phyloP scores from a whole-genome alignment of 2,329 filamentous ascomycete species.

The Dactylellina drechsleri region DNA sequence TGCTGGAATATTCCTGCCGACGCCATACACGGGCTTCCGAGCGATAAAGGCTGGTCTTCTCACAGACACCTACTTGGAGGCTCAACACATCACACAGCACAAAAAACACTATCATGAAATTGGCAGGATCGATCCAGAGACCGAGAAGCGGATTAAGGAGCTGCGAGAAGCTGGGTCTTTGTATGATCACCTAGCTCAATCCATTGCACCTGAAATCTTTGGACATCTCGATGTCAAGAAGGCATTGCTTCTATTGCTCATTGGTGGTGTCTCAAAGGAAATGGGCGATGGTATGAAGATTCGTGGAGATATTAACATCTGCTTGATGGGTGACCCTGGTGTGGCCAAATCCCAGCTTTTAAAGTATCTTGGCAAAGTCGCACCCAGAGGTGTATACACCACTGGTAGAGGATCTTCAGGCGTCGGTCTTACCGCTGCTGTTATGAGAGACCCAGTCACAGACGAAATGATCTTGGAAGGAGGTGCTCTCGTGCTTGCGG shows the following conservation, averaged over 20 bases:
- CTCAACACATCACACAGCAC: slow-evolving; percentile 91
- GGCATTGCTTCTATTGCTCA: slow-evolving; percentile 90
- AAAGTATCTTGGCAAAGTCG: slow-evolving; percentile 98
- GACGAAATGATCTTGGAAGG: slow-evolving; percentile 87
- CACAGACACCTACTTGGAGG: slow-evolving; percentile 96
- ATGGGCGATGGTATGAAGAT: slow-evolving; percentile 99
- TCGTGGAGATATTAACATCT: slow-evolving; percentile 98
- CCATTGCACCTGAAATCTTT: slow-evolving; percentile 96
- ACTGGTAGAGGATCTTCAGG: slow-evolving; percentile 82
- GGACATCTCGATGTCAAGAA: slow-evolving; percentile 98
- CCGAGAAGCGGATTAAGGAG: slow-evolving; percentile 84
- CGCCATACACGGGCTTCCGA: slow-evolving; percentile 98
- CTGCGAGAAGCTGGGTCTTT: slow-evolving; percentile 87
- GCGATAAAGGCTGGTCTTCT: slow-evolving; percentile 95
- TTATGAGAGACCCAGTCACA: slow-evolving; percentile 84
- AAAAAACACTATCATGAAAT: slow-evolving; percentile 98
- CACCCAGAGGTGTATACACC: slow-evolving; percentile 88
- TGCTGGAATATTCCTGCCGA: slow-evolving; percentile 94
- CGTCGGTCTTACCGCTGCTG: slow-evolving; percentile 82
- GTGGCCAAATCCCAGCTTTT: slow-evolving; percentile 98
- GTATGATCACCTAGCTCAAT: slow-evolving; percentile 94
- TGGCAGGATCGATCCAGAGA: slow-evolving; percentile 76
- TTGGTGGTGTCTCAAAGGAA: slow-evolving; percentile 94
- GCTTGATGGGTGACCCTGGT: slow-evolving; percentile 98
- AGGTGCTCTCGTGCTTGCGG: slow-evolving; percentile 79